Conservation (phyloP, 306 rosid genomes). For the Dalbergia cochinchinensis region DNA sequence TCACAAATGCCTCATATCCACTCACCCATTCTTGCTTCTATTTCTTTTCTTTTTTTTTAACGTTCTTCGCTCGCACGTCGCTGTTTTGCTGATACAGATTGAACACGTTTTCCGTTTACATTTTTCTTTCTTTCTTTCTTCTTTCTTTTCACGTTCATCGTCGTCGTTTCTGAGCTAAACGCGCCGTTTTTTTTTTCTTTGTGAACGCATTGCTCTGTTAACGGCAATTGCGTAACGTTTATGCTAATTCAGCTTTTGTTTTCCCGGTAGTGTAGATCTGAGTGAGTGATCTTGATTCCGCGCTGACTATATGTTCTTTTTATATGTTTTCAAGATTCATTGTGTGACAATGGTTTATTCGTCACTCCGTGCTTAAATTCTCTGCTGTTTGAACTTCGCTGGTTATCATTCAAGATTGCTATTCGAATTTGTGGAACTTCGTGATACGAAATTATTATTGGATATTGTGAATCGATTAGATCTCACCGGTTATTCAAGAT, state of each 20-base stretch:
- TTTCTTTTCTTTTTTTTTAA: background rate
- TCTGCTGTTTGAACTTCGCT: conserved; percentile 28
- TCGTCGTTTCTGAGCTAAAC: background rate
- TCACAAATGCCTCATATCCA: conserved; percentile 21
- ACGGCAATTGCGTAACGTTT: background rate
- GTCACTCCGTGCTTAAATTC: background rate
- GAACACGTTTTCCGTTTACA: background rate
- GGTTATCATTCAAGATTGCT: background rate
- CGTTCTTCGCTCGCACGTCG: background rate
- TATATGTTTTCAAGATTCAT: background rate
- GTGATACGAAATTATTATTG: conserved; percentile 3
- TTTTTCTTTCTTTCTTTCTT: background rate
- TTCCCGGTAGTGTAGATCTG: conserved; percentile 17
- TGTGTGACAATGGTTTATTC: background rate
- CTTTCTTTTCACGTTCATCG: background rate
- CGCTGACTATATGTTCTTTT: background rate
- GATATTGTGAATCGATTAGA: conserved; percentile 28
- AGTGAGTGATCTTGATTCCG: conserved; percentile 12
- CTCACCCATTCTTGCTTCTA: background rate
- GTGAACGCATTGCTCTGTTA: background rate
- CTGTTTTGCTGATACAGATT: background rate
- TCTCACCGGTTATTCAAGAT: conserved; percentile 9
- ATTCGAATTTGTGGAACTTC: background rate
- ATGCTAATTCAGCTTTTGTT: conserved; percentile 14
- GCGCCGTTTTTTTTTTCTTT: background rate